Evolutionary conservation across 257 asterid species (phyloP), one percentile per base, ranked within the genome.

Genomic region (Henckelia pumila): DNA sequence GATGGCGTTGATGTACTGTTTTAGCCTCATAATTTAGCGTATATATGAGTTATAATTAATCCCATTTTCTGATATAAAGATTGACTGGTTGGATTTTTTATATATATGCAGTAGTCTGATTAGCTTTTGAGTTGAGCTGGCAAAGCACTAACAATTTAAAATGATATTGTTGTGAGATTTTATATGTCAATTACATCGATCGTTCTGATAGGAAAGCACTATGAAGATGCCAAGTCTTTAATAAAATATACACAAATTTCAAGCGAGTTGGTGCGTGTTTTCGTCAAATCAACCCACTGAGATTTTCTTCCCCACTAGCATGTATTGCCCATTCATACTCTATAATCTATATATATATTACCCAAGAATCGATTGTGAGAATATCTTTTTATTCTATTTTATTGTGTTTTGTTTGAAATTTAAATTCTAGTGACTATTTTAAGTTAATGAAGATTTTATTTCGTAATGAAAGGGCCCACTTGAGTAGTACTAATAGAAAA

Each of bases 131-230:
- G 78, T 71, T 64, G 63, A 60, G 56, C 66, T 60, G 77, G 72
- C 78, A 76, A 74, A 78, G 78, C 82, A 76, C 81, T 72, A 10
- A 61, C 56, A 50, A 20, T 63, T 61, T 69, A 57, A 67, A 67
- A 32, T 58, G 62, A 59, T 59, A 49, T 17, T 74, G 64, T 13
- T 13, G n/a, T 47, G 7, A 35, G 9, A 8, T 3, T 9, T 68
- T 24, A 49, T 68, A 56, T 56, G 25, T n/a, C n/a, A n/a, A n/a
- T n/a, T n/a, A n/a, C n/a, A n/a, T n/a, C n/a, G n/a, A n/a, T n/a
- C 30, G 32, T 28, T 29, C 37, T 25, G 61, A 50, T 30, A 22
- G 10, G 71, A 55, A 56, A 23, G 67, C 29, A 64, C 40, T 44
- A 61, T 52, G 37, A 52, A 24, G 62, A 52, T 60, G 47, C 25